Percentiles rank a stretch among this genome's conserved stretches.
Evolutionary conservation across 495 filamentous ascomycete species (phyloP).

Genomic region (Amniculicola lignicola): DNA sequence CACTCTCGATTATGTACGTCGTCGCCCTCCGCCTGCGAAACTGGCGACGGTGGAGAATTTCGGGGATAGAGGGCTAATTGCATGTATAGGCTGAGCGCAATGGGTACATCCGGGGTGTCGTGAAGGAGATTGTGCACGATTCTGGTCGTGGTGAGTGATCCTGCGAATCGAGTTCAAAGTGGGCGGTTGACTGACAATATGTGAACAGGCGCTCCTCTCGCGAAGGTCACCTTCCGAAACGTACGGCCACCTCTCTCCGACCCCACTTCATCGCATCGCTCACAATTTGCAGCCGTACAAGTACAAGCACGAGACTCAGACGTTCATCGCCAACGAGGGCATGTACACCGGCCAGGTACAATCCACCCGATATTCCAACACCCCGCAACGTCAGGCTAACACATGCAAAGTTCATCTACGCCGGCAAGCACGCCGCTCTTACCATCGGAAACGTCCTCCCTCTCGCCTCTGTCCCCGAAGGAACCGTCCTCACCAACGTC

Average conservation of each 20-base stretch:
- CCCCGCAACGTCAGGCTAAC: conserved; percentile 1
- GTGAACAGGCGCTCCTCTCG: conserved; percentile 77
- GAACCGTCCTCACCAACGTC: conserved; percentile 97
- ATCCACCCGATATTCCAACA: not conserved
- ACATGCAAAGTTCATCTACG: conserved; percentile 79
- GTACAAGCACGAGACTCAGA: conserved; percentile 58
- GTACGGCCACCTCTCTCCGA: conserved; percentile 37
- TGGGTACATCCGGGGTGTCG: conserved; percentile 93
- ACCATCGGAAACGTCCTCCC: conserved; percentile 97
- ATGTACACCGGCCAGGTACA: conserved; percentile 87
- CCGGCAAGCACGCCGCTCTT: conserved; percentile 94
- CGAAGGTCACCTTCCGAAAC: conserved; percentile 92
- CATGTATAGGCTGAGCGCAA: conserved; percentile 74
- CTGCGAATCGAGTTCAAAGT: not conserved
- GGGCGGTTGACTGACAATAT: conserved; percentile 8
- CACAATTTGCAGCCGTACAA: conserved; percentile 49
- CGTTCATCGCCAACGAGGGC: conserved; percentile 99
- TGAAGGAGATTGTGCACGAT: conserved; percentile 99
- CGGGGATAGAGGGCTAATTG: conserved; percentile 15
- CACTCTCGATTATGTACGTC: conserved; percentile 72
- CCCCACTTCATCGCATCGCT: conserved; percentile 64
- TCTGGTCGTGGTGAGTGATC: conserved; percentile 62
- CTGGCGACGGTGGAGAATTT: not conserved
- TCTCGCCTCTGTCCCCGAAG: conserved; percentile 89
- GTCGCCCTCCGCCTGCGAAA: conserved; percentile 62